Conservation (phyloP, 345 rosid genomes). For the Eucalyptus pauciflora region DNA sequence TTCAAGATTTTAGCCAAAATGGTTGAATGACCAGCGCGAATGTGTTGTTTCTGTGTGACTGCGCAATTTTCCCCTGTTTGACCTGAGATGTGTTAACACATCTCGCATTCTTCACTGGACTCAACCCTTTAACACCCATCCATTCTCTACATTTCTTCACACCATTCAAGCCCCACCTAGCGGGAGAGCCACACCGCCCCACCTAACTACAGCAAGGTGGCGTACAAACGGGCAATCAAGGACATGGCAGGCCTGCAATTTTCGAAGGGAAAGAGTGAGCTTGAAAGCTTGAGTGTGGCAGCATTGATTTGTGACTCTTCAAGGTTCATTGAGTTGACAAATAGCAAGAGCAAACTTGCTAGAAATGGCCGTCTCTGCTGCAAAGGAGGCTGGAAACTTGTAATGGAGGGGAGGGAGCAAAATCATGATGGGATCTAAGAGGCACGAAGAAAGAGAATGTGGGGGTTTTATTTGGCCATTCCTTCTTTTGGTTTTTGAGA, state of each 20-base stretch:
- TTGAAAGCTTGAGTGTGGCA: background rate
- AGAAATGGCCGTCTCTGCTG: background rate
- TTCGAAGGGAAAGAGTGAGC: background rate
- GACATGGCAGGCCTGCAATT: background rate
- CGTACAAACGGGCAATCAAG: background rate
- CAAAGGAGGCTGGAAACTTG: background rate
- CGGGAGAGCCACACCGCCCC: background rate
- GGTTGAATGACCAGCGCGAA: background rate
- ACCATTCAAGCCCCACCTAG: background rate
- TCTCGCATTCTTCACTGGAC: background rate
- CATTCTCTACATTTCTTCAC: background rate
- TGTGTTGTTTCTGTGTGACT: background rate
- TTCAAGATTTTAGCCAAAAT: background rate
- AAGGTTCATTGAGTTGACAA: background rate
- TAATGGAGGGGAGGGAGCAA: background rate
- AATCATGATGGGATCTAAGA: background rate
- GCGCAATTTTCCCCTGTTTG: background rate
- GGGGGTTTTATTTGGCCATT: background rate
- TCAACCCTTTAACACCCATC: background rate
- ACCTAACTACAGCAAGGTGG: background rate
- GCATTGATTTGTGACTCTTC: background rate
- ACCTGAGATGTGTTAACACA: background rate
- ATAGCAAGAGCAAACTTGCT: background rate
- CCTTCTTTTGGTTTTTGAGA: background rate
- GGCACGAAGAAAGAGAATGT: background rate